phyloP scores from a whole-genome alignment of 371 early-diverging fungal genomes.

The Mortierella sp. region DNA sequence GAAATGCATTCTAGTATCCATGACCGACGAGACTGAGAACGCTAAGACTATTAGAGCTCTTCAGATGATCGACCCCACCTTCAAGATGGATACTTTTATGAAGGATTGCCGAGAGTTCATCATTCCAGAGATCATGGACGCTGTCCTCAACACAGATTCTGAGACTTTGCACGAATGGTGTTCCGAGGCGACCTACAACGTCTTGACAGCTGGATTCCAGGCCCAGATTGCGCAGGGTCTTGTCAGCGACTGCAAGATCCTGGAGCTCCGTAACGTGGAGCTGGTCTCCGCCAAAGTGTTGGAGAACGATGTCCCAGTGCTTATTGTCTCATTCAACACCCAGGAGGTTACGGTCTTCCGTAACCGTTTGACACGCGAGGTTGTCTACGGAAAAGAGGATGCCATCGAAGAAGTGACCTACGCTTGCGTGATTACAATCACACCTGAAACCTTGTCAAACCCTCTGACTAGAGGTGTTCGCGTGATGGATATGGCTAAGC shows the following conservation, averaged over 20 bases:
- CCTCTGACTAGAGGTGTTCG: constrained; percentile 93
- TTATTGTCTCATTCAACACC: constrained; percentile 90
- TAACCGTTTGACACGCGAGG: constrained; percentile 82
- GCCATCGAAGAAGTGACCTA: constrained; percentile 88
- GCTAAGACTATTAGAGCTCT: constrained; percentile 89
- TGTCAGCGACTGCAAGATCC: constrained; percentile 90
- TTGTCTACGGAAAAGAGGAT: constrained; percentile 91
- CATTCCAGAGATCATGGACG: constrained; percentile 97
- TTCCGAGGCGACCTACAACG: constrained; percentile 93
- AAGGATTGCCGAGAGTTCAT: constrained; percentile 90
- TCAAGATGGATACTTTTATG: constrained; percentile 88
- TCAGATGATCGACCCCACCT: constrained; percentile 86
- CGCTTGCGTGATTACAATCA: constrained; percentile 89
- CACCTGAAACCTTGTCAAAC: constrained; percentile 86
- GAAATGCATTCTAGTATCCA: too few species aligned
- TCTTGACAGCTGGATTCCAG: constrained; percentile 86
- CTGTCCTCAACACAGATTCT: constrained; percentile 87
- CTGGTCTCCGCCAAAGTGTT: constrained; percentile 86
- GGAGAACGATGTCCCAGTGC: constrained; percentile 91
- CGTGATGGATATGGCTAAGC: constrained; percentile 91
- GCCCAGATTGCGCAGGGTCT: constrained; percentile 89
- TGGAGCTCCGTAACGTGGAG: constrained; percentile 93
- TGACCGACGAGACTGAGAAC: constrained; percentile 94
- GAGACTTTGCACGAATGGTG: constrained; percentile 91
- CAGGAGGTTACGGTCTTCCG: constrained; percentile 96